Evolutionary conservation across 352 stramenopile species (phyloP), one percentile per base, ranked within the genome.

Genomic region (Aphanomyces cochlioides): DNA sequence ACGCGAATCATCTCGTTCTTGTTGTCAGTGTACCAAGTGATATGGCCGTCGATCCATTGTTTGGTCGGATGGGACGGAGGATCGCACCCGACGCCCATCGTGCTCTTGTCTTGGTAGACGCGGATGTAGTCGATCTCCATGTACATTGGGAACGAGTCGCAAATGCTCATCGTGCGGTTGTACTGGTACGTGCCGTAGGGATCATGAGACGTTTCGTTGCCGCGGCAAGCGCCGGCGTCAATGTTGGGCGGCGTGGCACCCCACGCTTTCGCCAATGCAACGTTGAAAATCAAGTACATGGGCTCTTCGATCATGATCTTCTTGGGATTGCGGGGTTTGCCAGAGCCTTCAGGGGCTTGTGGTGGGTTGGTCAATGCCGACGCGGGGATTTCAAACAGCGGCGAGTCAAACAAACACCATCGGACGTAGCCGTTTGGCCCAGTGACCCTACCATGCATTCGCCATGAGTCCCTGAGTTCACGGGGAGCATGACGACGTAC

Each of bases 281-380:
- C 92, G 75, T 95, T 96, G 48, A 96, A 69, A 15, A 96, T 69
- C 61, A 96, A 73, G 72, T 92, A 93, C 75, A 85, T 91, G 3
- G 88, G 88, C 74, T 96, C 88, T 34, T 79, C 72, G 36, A 66
- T 47, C 41, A 73, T 67, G 34, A 75, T 34, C 50, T 74, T 74
- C 17, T 43, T 37, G 17, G 72, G 72, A 34, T 75, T 75, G 65
- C 17, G 72, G 28, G 28, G 28, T 28, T 28, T 28, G 28, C 28
- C 28, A 28, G 28, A 28, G 34, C 71, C 47, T 7, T 74, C 56
- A 8, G 17, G 37, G 38, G 66, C 56, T 45, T 74, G 66, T 5
- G 48, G 48, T 90, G 83, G 15, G 82, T 79, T 0, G 75, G 5
- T 87, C 81, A 90, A 79, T 6, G 83, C 69, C 0, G 85, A 75